Evolutionary conservation across 805 yeast genomes (phyloP), one percentile per base, ranked within the genome.

Genomic region (Millerago galiae): DNA sequence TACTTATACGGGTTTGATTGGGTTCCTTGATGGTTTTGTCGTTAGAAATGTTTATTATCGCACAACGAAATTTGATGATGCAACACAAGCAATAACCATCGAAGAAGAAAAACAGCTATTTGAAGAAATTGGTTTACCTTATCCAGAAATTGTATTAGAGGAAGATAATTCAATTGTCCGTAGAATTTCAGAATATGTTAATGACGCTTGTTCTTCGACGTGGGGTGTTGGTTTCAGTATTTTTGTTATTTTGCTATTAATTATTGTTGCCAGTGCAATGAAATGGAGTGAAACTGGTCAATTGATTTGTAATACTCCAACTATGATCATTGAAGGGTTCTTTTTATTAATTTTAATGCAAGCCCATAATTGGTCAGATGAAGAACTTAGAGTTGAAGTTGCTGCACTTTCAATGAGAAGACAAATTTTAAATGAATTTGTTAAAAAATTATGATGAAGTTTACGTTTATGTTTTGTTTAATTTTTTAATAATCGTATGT

Each of bases 41-140:
- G 45, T 42, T 8, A 42, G 45, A 42, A 42, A 42, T 18, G 45
- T 42, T n/a, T 42, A 42, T 12, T 42, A 42, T 30, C 33, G 45
- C 5, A 42, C 45, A 7, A 37, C 38, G 9, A 37, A 34, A 24
- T 34, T 21, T 24, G 41, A 42, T 37, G 41, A 33, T 13, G 9
- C 11, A 12, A 17, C 21, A n/a, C 41, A 37, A 28, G 32, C 13
- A 3, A 6, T 34, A 8, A 42, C 41, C 5, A 37, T 34, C n/a
- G 27, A 14, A 5, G 45, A 42, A 31, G 45, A 42, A 28, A 37
- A 14, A 12, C 14, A 28, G n/a, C 26, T 42, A 2, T 42, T 21
- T 24, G 31, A 33, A 12, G 38, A 27, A n/a, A 21, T 42, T 17
- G 41, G 41, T 16, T 14, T 42, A 8, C n/a, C 16, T 4, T 34